A percentile compares a stretch with the other conserved stretches of the same genome.
These are phyloP conservation scores for Plasmodium chabaudi DNA, from an alignment of 169 alveolate genomes.

Conservation along the genomic window DNA sequence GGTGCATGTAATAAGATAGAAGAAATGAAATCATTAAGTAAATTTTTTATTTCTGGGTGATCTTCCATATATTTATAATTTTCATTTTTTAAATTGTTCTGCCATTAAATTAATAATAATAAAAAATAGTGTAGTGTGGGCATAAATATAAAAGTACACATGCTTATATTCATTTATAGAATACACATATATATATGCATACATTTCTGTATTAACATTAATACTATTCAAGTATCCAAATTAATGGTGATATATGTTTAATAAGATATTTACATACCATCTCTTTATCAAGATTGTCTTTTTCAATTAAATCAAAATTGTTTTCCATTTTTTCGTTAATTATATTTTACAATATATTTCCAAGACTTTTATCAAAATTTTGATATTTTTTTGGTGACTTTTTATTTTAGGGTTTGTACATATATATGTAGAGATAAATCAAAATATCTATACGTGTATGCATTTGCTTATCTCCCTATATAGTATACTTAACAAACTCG, in stretches of 20 bases:
- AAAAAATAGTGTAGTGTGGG: not conserved
- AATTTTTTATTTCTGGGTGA: slow-evolving; percentile 64
- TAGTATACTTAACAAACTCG: not conserved
- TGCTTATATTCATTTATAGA: not conserved
- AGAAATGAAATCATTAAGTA: slow-evolving; percentile 66
- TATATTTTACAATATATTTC: not conserved
- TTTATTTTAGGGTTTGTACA: not conserved
- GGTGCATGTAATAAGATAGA: slow-evolving; percentile 72
- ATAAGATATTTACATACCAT: slow-evolving; percentile 40
- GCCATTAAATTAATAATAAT: slow-evolving; percentile 13
- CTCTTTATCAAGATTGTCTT: slow-evolving; percentile 55
- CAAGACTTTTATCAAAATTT: not conserved
- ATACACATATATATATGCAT: not conserved
- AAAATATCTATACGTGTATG: not conserved
- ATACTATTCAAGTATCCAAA: not conserved
- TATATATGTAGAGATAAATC: not conserved
- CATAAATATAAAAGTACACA: not conserved
- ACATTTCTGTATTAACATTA: slow-evolving; percentile 11
- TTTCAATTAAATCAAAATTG: slow-evolving; percentile 59
- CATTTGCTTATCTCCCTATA: not conserved
- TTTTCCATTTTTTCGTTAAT: slow-evolving; percentile 59
- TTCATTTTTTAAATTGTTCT: slow-evolving; percentile 65
- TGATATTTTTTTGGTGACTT: not conserved
- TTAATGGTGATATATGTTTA: slow-evolving; percentile 1
- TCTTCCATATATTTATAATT: slow-evolving; percentile 65